Evolutionary conservation across 768 basidiomycete species (phyloP).

Genomic region (Mycena belliarum): DNA sequence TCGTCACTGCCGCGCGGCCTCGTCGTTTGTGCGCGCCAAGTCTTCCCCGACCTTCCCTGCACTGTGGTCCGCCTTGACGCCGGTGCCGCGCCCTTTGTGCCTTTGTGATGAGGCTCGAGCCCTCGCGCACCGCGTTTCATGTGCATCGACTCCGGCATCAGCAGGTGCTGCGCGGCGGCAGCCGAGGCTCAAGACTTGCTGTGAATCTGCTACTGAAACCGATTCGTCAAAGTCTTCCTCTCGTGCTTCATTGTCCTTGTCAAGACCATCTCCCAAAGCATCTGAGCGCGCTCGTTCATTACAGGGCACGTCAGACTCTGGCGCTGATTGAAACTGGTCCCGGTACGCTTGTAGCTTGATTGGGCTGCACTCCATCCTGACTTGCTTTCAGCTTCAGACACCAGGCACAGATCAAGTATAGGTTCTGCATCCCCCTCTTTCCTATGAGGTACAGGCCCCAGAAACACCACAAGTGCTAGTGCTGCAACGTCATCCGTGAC

Average conservation of each 20-base stretch:
- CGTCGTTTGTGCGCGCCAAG: no score
- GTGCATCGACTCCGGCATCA: conserved; percentile 15
- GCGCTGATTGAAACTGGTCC: conserved; percentile 1
- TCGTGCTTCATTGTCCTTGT: conserved; percentile 13
- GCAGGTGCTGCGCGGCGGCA: conserved; percentile 13
- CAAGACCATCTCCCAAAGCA: conserved; percentile 8
- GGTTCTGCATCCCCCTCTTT: conserved; percentile 19
- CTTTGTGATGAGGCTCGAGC: no score
- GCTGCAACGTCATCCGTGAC: not conserved
- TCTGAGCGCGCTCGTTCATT: conserved; percentile 3
- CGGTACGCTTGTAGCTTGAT: not conserved
- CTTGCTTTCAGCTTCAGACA: not conserved
- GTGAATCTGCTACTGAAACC: conserved; percentile 20
- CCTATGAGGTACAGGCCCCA: conserved; percentile 10
- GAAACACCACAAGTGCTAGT: not conserved
- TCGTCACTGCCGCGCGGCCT: no score
- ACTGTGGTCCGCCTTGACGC: no score
- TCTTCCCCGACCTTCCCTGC: no score
- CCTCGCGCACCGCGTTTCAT: no score
- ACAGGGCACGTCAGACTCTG: conserved; percentile 2
- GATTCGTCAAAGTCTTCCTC: conserved; percentile 21
- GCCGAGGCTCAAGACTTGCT: conserved; percentile 16
- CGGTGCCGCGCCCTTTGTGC: no score
- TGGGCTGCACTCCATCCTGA: not conserved
- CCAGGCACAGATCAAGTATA: conserved; percentile 16